Percentiles rank a stretch among this genome's conserved stretches.
Evolutionary conservation across 1,284 basidiomycete species (phyloP).

Genomic region (Tilletia setariae): DNA sequence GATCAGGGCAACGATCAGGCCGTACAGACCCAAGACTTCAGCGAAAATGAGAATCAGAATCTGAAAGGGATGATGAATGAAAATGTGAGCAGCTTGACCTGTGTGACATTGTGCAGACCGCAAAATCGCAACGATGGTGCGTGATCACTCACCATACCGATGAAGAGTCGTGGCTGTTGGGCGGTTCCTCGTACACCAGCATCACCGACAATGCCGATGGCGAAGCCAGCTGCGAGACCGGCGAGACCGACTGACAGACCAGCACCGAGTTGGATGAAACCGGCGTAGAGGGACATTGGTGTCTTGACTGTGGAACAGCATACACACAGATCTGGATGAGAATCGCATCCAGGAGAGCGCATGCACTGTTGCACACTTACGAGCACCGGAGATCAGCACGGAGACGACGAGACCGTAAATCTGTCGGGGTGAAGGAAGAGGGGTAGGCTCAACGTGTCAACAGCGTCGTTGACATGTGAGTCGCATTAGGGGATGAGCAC

Average conservation of each 20-base stretch:
- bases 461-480: constrained; percentile 6
- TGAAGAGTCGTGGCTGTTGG: constrained; percentile 85
- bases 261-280: constrained; percentile 91
- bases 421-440: not conserved
- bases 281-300: constrained; percentile 66
- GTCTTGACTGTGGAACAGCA: constrained; percentile 54
- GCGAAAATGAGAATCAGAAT: constrained; percentile 74
- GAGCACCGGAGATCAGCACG: constrained; percentile 57
- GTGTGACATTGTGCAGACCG: not conserved
- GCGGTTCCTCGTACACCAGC: constrained; percentile 61
- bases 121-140: not conserved
- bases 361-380: constrained; percentile 57
- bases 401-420: constrained; percentile 65
- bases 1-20: constrained; percentile 83
- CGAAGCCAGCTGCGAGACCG: constrained; percentile 92
- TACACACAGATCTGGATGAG: constrained; percentile 21
- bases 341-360: not conserved
- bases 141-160: constrained; percentile 63
- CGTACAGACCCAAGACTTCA: constrained; percentile 84
- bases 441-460: not conserved
- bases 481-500: constrained; percentile 20
- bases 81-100: not conserved
- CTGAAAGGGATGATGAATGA: constrained; percentile 9
- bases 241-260: constrained; percentile 88
- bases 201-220: constrained; percentile 95